These are phyloP conservation scores for Blumeria hordei DNA, from an alignment of 2,329 filamentous ascomycete genomes.

Conservation along the genomic window DNA sequence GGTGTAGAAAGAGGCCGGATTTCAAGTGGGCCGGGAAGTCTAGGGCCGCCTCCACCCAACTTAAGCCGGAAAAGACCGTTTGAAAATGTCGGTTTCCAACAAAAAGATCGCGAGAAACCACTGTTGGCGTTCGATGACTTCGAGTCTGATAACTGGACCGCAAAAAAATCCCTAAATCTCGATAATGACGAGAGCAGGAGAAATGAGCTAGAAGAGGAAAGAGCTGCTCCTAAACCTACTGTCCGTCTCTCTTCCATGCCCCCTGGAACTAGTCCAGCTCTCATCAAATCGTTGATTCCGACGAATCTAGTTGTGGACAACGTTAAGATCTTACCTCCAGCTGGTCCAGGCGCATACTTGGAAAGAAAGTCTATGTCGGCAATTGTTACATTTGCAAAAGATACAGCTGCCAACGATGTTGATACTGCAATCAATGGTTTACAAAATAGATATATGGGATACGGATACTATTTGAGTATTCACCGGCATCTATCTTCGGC, in stretches of 20 bases:
- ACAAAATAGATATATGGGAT: slow-evolving; percentile 67
- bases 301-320: slow-evolving; percentile 41
- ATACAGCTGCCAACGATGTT: slow-evolving; percentile 63
- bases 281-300: slow-evolving; percentile 34
- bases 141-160: slow-evolving; percentile 8
- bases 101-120: slow-evolving; percentile 11
- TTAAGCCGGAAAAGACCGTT: slow-evolving; percentile 30
- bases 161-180: slow-evolving; percentile 8
- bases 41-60: slow-evolving; percentile 27
- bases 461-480: slow-evolving; percentile 57
- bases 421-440: slow-evolving; percentile 54
- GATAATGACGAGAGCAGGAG: slow-evolving; percentile 18
- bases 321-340: slow-evolving; percentile 41
- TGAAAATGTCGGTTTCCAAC: slow-evolving; percentile 19
- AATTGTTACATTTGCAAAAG: slow-evolving; percentile 57
- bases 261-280: slow-evolving; percentile 31
- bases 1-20: slow-evolving; percentile 17
- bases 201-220: slow-evolving; percentile 25
- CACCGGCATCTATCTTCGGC: slow-evolving; percentile 65
- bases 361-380: slow-evolving; percentile 53
- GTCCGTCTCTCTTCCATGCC: slow-evolving; percentile 35
- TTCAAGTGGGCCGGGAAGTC: slow-evolving; percentile 34
- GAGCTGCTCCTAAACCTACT: slow-evolving; percentile 34
- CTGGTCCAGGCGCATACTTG: slow-evolving; percentile 22
- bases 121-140: slow-evolving; percentile 15